phyloP scores from a whole-genome alignment of 345 rosid species.

The Eutrema japonicum region DNA sequence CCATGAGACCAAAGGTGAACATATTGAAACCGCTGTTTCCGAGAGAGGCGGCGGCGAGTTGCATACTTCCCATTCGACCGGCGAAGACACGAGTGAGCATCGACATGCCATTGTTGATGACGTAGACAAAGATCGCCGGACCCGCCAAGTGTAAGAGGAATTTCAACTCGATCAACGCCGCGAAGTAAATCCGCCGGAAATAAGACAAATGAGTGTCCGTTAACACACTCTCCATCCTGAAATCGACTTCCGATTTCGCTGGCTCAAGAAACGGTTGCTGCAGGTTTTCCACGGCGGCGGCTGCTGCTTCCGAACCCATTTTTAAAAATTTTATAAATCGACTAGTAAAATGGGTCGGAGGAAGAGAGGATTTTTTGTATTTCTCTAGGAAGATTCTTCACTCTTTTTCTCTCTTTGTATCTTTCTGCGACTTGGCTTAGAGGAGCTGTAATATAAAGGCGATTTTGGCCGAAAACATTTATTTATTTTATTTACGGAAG shows the following conservation, averaged over 20 bases:
- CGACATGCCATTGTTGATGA: constrained; percentile 56
- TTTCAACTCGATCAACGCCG: constrained; percentile 58
- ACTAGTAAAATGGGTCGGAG: background rate
- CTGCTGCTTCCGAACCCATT: constrained; percentile 39
- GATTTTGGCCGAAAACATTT: background rate
- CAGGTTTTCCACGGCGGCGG: constrained; percentile 26
- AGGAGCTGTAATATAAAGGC: constrained; percentile 36
- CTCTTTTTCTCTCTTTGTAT: constrained; percentile 4
- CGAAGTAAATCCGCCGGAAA: constrained; percentile 45
- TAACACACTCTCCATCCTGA: constrained; percentile 56
- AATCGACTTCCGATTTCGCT: constrained; percentile 42
- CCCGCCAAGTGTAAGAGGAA: constrained; percentile 55
- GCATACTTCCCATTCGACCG: constrained; percentile 68
- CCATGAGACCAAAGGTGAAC: constrained; percentile 59
- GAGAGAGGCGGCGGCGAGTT: constrained; percentile 67
- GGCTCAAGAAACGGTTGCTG: constrained; percentile 41
- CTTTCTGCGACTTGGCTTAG: constrained; percentile 18
- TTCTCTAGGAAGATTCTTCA: background rate
- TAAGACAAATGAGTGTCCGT: constrained; percentile 43
- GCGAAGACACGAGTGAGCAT: constrained; percentile 66
- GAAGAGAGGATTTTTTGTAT: constrained; percentile 8
- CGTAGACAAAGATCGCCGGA: constrained; percentile 62
- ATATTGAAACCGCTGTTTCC: constrained; percentile 64
- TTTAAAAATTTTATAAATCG: background rate
- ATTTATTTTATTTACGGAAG: background rate